These are phyloP conservation scores for Flaveria brownii DNA, from an alignment of 129 eudicot species.

Conservation along the genomic window DNA sequence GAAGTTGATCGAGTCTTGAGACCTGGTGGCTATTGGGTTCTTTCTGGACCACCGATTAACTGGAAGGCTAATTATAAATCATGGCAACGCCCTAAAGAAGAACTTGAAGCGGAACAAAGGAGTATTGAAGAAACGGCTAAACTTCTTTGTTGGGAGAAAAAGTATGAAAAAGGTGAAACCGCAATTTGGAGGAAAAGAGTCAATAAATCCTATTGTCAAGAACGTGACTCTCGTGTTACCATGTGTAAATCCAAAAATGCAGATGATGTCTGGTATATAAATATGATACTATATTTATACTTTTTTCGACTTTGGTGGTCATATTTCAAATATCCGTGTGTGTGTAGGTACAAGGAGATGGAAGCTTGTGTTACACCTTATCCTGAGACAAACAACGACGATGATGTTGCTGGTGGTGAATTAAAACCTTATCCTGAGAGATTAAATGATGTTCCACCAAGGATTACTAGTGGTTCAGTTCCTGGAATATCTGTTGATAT, in stretches of 20 bases:
- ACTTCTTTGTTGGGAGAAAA: constrained; percentile 63
- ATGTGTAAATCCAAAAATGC: constrained; percentile 41
- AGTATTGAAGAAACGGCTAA: constrained; percentile 46
- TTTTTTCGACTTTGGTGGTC: background rate
- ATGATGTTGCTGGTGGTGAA: constrained; percentile 58
- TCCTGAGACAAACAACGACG: constrained; percentile 37
- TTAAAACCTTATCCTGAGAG: constrained; percentile 57
- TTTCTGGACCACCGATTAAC: constrained; percentile 60
- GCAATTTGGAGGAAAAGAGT: constrained; percentile 51
- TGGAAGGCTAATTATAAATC: constrained; percentile 47
- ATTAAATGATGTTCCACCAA: constrained; percentile 56
- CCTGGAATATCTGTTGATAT: constrained; percentile 53
- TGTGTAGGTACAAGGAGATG: constrained; percentile 59
- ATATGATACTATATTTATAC: background rate
- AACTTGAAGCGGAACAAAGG: constrained; percentile 49
- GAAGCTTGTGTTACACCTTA: constrained; percentile 59
- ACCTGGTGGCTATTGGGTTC: constrained; percentile 59
- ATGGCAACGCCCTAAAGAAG: constrained; percentile 54
- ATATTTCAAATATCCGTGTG: background rate
- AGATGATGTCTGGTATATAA: constrained; percentile 46
- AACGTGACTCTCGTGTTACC: constrained; percentile 41
- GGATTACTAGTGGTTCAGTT: constrained; percentile 46
- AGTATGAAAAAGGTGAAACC: constrained; percentile 48
- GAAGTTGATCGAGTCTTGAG: constrained; percentile 58
- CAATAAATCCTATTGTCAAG: constrained; percentile 39